Evolutionary conservation across 2,329 filamentous ascomycete species (phyloP).

Genomic region (Talaromyces amestolkiae): DNA sequence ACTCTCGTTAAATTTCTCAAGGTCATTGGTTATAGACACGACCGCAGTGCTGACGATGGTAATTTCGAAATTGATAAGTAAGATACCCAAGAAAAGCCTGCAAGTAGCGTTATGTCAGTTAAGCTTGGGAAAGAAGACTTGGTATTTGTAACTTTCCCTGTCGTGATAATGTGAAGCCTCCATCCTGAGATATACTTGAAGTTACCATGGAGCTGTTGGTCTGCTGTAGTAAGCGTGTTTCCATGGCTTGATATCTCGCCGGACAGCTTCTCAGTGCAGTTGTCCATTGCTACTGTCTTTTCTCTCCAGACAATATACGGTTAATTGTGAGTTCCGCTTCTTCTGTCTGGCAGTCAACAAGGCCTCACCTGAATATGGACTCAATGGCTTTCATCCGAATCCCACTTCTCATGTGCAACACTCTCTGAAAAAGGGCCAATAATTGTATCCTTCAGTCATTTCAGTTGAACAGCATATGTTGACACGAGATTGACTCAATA

Average conservation of each 20-base stretch:
- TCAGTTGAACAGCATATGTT: neutral
- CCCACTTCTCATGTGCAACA: neutral
- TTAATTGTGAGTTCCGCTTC: neutral
- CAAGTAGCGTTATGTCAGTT: neutral
- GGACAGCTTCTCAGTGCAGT: neutral
- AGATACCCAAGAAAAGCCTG: conserved; percentile 5
- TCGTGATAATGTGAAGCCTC: neutral
- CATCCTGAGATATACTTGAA: conserved; percentile 4
- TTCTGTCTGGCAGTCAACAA: neutral
- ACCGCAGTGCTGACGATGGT: conserved; percentile 8
- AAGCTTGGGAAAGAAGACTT: neutral
- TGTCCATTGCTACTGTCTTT: neutral
- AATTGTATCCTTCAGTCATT: neutral
- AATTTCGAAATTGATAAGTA: conserved; percentile 13
- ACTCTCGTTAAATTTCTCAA: conserved; percentile 5
- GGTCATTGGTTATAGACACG: conserved; percentile 9
- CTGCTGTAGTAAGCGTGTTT: too few species aligned
- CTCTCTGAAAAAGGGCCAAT: neutral
- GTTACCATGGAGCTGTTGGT: neutral
- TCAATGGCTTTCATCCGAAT: neutral
- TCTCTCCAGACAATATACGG: neutral
- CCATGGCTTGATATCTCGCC: neutral
- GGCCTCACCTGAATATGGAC: neutral
- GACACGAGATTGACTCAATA: neutral
- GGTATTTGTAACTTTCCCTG: neutral